Base-by-base conservation (phyloP, 2,329 filamentous ascomycete species). In the Diaporthe aspalathi region DNA sequence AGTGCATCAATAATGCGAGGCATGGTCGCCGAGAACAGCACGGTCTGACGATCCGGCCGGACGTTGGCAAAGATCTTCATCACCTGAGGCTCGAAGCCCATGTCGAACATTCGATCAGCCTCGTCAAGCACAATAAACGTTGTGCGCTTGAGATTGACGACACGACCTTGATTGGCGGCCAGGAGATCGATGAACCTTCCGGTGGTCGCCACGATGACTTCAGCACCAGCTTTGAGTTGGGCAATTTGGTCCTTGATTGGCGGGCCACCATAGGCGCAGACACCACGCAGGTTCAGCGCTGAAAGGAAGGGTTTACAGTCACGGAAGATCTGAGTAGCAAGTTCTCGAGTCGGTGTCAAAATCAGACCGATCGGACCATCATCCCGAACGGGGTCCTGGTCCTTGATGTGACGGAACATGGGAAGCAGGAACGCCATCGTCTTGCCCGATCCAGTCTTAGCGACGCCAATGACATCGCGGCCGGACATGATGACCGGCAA, bases 61-160 rank as follows among this genome's bases (percentile, higher is more conserved):
- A 97, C 93, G 77, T 96, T 97, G 75, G 91, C 90, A 79, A 98
- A 91, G 71, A 99, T 96, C 81, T 97, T 98, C 90, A 96, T 96
- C 68, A 99, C 95, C 81, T 99, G 96, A 2, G 96, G 95, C 82
- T 97, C 95, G 78, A 99, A 99, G 17, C 96, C 96, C 96, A 99
- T 98, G 80, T 99, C 96, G 79, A 98, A 98, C 96, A 99, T 98
- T 73, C 96, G 92, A 82, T 99, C 96, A 60, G 96, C 96, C 83
- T 99, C 96, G 79, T 99, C 96, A 49, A 99, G 89, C 14, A 99
- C 96, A 29, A 98, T 91, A 80, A 98, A 99, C 0, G 94, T 96
- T 16, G 97, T 94, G 74, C 96, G 89, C 75, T 89, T 91, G 70
- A 99, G 86, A 78, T 97, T 98, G 16, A 95, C 97, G 12, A 98